Evolutionary conservation across 2,329 filamentous ascomycete genomes (phyloP).

Genomic region (Monilinia vaccinii-corymbosi): DNA sequence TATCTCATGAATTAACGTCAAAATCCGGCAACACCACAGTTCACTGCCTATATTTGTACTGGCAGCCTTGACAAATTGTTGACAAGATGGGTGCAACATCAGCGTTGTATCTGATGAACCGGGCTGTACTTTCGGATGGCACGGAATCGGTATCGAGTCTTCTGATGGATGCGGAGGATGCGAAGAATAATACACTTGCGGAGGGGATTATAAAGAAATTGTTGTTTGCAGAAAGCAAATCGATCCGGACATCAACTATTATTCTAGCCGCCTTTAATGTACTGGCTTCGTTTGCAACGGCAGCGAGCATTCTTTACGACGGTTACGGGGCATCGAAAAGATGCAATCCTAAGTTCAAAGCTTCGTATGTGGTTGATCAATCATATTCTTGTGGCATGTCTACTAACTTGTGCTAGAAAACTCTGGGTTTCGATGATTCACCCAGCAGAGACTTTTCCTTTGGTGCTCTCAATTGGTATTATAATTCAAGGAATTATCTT

Average conservation of each 20-base stretch:
- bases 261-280: conserved; percentile 54
- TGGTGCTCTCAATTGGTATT: conserved; percentile 49
- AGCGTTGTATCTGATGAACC: conserved; percentile 21
- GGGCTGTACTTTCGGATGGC: conserved; percentile 8
- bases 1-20: conserved; percentile 29
- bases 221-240: conserved; percentile 35
- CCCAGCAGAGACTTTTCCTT: conserved; percentile 38
- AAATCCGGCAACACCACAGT: conserved; percentile 25
- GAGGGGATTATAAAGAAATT: conserved; percentile 23
- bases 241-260: conserved; percentile 51
- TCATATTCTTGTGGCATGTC: conserved; percentile 26
- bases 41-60: conserved; percentile 23
- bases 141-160: conserved; percentile 9
- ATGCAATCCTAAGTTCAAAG: conserved; percentile 27
- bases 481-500: conserved; percentile 49
- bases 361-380: conserved; percentile 34
- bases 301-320: conserved; percentile 47
- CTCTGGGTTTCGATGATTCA: conserved; percentile 29
- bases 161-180: conserved; percentile 9
- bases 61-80: conserved; percentile 9
- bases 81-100: conserved; percentile 20
- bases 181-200: conserved; percentile 12
- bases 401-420: conserved; percentile 23
- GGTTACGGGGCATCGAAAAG: conserved; percentile 31
- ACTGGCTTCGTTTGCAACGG: conserved; percentile 46